phyloP scores from a whole-genome alignment of 2,329 filamentous ascomycete species.

The Alternaria incomplexa region DNA sequence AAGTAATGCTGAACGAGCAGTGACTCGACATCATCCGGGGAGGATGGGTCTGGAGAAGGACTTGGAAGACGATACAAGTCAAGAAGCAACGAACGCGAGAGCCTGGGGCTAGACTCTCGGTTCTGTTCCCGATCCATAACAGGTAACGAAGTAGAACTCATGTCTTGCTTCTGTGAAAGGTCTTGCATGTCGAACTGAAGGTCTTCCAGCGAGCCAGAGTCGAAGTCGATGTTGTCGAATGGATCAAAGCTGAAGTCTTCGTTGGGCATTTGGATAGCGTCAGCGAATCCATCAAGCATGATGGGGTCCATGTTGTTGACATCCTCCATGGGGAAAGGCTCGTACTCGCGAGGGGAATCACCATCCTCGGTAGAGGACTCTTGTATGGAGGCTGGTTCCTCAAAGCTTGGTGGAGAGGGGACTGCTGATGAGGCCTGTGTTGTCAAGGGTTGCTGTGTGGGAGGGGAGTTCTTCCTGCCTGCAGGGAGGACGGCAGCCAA shows the following conservation, averaged over 20 bases:
- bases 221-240: conserved; percentile 38
- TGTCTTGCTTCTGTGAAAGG: conserved; percentile 23
- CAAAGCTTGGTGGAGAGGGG: conserved; percentile 26
- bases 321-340: conserved; percentile 35
- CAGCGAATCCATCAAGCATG: conserved; percentile 32
- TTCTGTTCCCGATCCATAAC: conserved; percentile 21
- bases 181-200: conserved; percentile 30
- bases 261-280: conserved; percentile 26
- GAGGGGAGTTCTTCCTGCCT: conserved; percentile 29
- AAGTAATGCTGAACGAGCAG: conserved; percentile 69
- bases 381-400: conserved; percentile 21
- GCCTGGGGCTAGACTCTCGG: conserved; percentile 36
- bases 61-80: conserved; percentile 46
- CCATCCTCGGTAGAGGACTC: conserved; percentile 36
- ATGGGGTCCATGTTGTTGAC: conserved; percentile 29
- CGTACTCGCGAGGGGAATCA: conserved; percentile 30
- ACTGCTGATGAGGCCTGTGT: conserved; percentile 24
- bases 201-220: conserved; percentile 25
- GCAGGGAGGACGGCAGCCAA: conserved; percentile 45
- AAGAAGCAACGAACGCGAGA: conserved; percentile 48
- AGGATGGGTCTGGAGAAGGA: conserved; percentile 39
- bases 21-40: conserved; percentile 58
- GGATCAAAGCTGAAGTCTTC: conserved; percentile 35
- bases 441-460: conserved; percentile 13
- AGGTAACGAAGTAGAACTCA: conserved; percentile 15